Evolutionary conservation across 2,329 filamentous ascomycete species (phyloP).

Genomic region (Phyllosticta capitalensis): DNA sequence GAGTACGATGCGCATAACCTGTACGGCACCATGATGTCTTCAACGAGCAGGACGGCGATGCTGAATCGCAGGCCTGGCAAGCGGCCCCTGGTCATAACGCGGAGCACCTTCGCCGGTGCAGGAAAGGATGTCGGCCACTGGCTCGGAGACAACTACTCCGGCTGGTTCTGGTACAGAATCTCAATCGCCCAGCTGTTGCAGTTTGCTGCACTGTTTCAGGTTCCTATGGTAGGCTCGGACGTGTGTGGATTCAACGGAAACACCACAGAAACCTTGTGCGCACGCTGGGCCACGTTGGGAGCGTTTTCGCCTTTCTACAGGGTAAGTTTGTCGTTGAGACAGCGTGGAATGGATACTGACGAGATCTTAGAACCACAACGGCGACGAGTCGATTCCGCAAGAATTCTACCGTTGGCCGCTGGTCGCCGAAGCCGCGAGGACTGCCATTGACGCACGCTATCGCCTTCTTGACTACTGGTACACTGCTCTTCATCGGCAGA

Average conservation of each 20-base stretch:
- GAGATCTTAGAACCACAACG: constrained; percentile 49
- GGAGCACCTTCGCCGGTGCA: constrained; percentile 65
- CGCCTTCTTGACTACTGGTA: constrained; percentile 72
- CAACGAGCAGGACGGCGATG: constrained; percentile 57
- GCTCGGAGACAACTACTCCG: constrained; percentile 47
- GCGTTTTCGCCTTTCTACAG: constrained; percentile 70
- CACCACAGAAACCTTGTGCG: constrained; percentile 59
- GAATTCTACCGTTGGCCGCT: constrained; percentile 64
- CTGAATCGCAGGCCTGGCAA: constrained; percentile 50
- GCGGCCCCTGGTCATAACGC: constrained; percentile 63
- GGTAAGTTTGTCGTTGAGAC: neutral
- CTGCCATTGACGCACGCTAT: constrained; percentile 65
- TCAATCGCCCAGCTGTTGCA: constrained; percentile 35
- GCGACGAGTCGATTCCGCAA: constrained; percentile 44
- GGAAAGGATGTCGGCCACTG: constrained; percentile 52
- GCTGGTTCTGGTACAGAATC: constrained; percentile 35
- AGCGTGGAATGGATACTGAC: neutral
- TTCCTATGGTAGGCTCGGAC: constrained; percentile 46
- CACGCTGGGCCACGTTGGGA: constrained; percentile 65
- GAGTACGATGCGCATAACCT: constrained; percentile 73
- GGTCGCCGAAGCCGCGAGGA: constrained; percentile 55
- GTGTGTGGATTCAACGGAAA: constrained; percentile 67
- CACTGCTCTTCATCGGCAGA: constrained; percentile 56
- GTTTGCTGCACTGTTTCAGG: constrained; percentile 38
- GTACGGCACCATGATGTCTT: constrained; percentile 68